Percentiles rank a stretch among this genome's conserved stretches.
Evolutionary conservation across 257 asterid species (phyloP).

Genomic region (Nicotiana otophora): DNA sequence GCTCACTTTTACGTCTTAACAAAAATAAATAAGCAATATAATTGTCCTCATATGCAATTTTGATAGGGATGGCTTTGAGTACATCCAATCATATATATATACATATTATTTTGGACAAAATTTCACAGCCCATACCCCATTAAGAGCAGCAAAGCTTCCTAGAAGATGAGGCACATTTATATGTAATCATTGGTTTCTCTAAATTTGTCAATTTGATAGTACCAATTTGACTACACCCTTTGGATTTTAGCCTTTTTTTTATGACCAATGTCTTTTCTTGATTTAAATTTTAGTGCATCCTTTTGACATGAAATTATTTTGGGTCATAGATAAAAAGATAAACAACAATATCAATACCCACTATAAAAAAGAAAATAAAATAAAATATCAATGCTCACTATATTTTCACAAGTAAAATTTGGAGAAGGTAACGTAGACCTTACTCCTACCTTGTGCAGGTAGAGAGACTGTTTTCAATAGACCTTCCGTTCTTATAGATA

Average conservation of each 20-base stretch:
- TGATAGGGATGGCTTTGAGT: not conserved
- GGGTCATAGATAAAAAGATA: not conserved
- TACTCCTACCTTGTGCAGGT: too few species aligned
- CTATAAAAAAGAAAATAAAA: not conserved
- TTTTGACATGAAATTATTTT: not conserved
- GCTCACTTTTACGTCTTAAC: not conserved
- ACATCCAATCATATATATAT: not conserved
- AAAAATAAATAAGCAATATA: not conserved
- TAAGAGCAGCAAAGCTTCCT: not conserved
- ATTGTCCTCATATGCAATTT: not conserved
- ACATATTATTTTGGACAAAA: not conserved
- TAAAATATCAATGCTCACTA: too few species aligned
- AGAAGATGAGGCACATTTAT: not conserved
- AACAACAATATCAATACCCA: too few species aligned
- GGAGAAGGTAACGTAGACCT: too few species aligned
- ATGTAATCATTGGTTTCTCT: not conserved
- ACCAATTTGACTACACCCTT: not conserved
- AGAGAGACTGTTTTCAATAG: rapidly evolving
- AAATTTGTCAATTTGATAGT: not conserved
- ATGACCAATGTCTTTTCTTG: not conserved
- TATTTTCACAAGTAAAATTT: too few species aligned
- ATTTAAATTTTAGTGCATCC: not conserved
- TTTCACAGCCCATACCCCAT: conserved; percentile 1
- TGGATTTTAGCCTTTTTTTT: not conserved
- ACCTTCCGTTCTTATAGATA: too few species aligned